Evolutionary conservation across 2,329 filamentous ascomycete species (phyloP).

Genomic region (Fusarium sp.): DNA sequence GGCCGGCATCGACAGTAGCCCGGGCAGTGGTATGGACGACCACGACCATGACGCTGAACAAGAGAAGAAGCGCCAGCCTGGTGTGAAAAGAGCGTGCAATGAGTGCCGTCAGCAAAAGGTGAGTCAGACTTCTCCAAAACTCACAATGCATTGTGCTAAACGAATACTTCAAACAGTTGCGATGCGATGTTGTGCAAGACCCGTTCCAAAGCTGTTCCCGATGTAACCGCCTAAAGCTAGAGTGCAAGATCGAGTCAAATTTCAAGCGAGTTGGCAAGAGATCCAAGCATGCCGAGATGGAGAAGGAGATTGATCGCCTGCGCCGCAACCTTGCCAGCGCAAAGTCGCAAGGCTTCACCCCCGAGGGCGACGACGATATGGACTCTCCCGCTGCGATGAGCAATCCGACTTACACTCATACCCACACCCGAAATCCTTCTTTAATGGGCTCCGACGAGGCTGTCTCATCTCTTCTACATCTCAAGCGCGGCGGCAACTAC

Average conservation of each 20-base stretch:
- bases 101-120: constrained; percentile 90
- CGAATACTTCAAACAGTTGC: constrained; percentile 64
- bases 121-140: constrained; percentile 51
- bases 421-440: constrained; percentile 71
- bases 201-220: constrained; percentile 82
- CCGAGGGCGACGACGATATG: constrained; percentile 67
- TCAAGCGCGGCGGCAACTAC: constrained; percentile 74
- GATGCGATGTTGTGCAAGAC: constrained; percentile 86
- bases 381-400: constrained; percentile 66
- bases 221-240: constrained; percentile 81
- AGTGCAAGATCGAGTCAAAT: constrained; percentile 88
- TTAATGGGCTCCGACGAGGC: constrained; percentile 76
- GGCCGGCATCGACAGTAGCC: constrained; percentile 68
- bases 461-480: constrained; percentile 73
- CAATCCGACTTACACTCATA: constrained; percentile 68
- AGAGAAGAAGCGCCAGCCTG: constrained; percentile 73
- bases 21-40: constrained; percentile 63
- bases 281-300: constrained; percentile 87
- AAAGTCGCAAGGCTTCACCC: constrained; percentile 66
- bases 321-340: constrained; percentile 71
- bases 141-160: constrained; percentile 15
- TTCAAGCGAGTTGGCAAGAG: constrained; percentile 88
- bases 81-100: constrained; percentile 84
- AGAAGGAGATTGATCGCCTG: constrained; percentile 80
- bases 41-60: constrained; percentile 68